phyloP scores from a whole-genome alignment of 2,329 filamentous ascomycete genomes.

The Calycina marina region DNA sequence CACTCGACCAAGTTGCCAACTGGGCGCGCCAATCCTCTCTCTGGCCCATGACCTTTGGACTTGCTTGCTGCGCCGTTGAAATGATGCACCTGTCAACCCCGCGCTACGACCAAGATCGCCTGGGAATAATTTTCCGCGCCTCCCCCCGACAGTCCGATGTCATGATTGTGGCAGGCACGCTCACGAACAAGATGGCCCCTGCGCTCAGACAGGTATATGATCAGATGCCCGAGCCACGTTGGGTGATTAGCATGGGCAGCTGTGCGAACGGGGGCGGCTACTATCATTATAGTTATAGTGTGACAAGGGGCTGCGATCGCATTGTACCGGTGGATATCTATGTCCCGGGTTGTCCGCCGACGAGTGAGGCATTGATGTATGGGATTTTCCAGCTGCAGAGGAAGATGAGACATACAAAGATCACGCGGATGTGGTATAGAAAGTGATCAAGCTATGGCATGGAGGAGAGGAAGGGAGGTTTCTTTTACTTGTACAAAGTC shows the following conservation, averaged over 20 bases:
- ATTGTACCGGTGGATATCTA: constrained; percentile 71
- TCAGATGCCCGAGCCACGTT: constrained; percentile 85
- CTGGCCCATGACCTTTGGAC: constrained; percentile 80
- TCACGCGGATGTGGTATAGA: constrained; percentile 9
- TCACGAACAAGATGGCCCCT: constrained; percentile 94
- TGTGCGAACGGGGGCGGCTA: constrained; percentile 78
- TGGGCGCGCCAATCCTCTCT: constrained; percentile 75
- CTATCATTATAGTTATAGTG: constrained; percentile 75
- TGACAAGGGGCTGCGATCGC: constrained; percentile 60
- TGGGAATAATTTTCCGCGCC: constrained; percentile 82
- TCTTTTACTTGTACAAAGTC: constrained; percentile 25
- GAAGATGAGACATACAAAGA: constrained; percentile 9
- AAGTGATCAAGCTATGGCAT: constrained; percentile 3
- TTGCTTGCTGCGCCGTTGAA: constrained; percentile 79
- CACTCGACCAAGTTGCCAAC: constrained; percentile 65
- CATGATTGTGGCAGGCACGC: constrained; percentile 85
- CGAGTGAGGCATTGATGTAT: constrained; percentile 48
- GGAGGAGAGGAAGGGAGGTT: not conserved
- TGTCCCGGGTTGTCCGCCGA: constrained; percentile 58
- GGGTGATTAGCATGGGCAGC: constrained; percentile 73
- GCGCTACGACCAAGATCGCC: constrained; percentile 76
- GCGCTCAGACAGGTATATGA: constrained; percentile 85
- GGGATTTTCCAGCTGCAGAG: constrained; percentile 42
- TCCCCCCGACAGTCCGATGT: constrained; percentile 80
- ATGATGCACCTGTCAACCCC: constrained; percentile 89